Percentiles rank a stretch among this genome's conserved stretches.
These are phyloP conservation scores for Biscogniauxia mediterranea DNA, from an alignment of 2,329 filamentous ascomycete genomes.

Conservation along the genomic window DNA sequence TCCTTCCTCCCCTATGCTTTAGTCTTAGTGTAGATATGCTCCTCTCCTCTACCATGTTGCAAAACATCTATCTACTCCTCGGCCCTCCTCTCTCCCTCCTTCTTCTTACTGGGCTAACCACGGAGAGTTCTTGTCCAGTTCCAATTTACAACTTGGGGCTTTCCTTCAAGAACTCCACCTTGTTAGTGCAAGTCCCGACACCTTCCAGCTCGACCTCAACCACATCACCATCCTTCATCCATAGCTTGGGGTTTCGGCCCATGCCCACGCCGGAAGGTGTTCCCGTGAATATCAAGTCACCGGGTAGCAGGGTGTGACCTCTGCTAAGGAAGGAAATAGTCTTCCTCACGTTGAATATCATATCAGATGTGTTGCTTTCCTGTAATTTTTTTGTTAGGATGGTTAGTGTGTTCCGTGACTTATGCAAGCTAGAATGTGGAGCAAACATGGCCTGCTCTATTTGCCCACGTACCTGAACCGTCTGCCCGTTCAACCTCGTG, in stretches of 20 bases:
- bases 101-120: not conserved
- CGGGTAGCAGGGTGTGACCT: constrained; percentile 61
- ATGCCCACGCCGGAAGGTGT: constrained; percentile 71
- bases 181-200: constrained; percentile 60
- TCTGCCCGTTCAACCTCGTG: constrained; percentile 59
- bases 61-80: not conserved
- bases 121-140: not conserved
- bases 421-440: not conserved
- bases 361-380: constrained; percentile 56
- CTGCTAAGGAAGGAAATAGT: constrained; percentile 59
- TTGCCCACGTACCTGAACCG: constrained; percentile 45
- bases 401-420: not conserved
- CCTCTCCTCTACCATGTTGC: not conserved
- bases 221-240: constrained; percentile 68
- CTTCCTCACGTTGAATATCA: constrained; percentile 62
- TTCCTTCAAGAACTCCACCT: constrained; percentile 42
- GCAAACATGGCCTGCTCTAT: not conserved
- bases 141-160: constrained; percentile 34
- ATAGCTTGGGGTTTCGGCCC: constrained; percentile 64
- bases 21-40: not conserved
- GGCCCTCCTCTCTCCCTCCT: not conserved
- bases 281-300: constrained; percentile 66
- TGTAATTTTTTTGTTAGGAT: constrained; percentile 17
- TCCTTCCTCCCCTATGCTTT: not conserved
- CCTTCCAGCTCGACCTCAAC: constrained; percentile 67